These are phyloP conservation scores for Nephelium lappaceum DNA, from an alignment of 345 rosid species.

Conservation along the genomic window DNA sequence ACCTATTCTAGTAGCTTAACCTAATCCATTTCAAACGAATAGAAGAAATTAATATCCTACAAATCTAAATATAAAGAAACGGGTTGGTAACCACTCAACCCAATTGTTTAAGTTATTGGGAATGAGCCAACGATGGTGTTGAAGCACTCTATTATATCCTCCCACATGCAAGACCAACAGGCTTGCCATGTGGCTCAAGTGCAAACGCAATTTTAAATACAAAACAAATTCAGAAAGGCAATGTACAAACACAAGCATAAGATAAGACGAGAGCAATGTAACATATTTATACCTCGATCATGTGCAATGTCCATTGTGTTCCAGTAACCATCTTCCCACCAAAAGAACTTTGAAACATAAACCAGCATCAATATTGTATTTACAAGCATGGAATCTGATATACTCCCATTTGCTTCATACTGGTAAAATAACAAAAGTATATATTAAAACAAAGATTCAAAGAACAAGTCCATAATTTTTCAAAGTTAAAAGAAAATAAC, in stretches of 20 bases:
- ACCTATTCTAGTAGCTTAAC: neutral
- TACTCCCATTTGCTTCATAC: slow-evolving; percentile 81
- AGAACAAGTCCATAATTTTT: slow-evolving; percentile 1
- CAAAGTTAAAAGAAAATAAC: neutral
- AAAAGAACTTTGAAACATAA: slow-evolving; percentile 90
- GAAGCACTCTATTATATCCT: no score
- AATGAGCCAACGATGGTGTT: neutral
- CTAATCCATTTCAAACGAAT: neutral
- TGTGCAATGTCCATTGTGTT: slow-evolving; percentile 99
- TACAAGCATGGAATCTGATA: slow-evolving; percentile 92
- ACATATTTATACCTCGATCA: slow-evolving; percentile 77
- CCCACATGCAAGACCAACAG: no score
- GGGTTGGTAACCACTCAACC: neutral
- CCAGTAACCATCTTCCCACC: slow-evolving; percentile 99
- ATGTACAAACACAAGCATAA: slow-evolving; percentile 9
- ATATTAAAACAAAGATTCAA: slow-evolving; percentile 2
- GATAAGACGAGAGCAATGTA: slow-evolving; percentile 8
- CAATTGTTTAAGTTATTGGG: neutral
- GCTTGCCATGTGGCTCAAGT: no score
- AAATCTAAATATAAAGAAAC: neutral
- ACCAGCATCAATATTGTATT: slow-evolving; percentile 87
- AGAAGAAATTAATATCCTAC: neutral
- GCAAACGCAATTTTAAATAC: no score
- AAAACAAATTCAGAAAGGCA: neutral
- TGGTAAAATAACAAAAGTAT: slow-evolving; percentile 38